Percentiles rank a stretch among this genome's conserved stretches.
phyloP scores from a whole-genome alignment of 2,329 filamentous ascomycete species.

The Stachybotrys chartarum region DNA sequence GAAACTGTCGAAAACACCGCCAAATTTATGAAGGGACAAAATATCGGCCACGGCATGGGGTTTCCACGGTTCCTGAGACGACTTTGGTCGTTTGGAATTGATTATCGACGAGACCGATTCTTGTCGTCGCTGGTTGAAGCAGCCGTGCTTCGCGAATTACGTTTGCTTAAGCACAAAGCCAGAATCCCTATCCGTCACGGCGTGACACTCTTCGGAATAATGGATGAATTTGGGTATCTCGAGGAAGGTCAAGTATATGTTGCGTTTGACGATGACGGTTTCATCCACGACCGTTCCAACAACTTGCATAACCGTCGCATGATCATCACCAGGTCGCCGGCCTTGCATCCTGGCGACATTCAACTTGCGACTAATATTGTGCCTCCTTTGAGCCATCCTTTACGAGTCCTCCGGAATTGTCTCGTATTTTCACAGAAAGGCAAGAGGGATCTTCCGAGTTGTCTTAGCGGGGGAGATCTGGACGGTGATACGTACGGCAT shows the following conservation, averaged over 20 bases:
- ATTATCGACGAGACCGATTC: slow-evolving; percentile 63
- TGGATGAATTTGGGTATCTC: slow-evolving; percentile 71
- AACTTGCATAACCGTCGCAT: slow-evolving; percentile 34
- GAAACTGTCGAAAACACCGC: slow-evolving; percentile 53
- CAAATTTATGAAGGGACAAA: slow-evolving; percentile 55
- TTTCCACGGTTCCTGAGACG: slow-evolving; percentile 56
- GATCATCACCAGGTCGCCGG: slow-evolving; percentile 71
- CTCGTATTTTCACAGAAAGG: slow-evolving; percentile 72
- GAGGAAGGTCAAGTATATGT: slow-evolving; percentile 63
- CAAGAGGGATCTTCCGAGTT: slow-evolving; percentile 65
- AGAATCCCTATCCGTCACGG: slow-evolving; percentile 66
- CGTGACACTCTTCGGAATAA: slow-evolving; percentile 72
- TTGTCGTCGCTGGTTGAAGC: slow-evolving; percentile 65
- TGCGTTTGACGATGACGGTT: slow-evolving; percentile 38
- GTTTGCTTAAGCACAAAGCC: slow-evolving; percentile 70
- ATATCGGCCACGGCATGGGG: slow-evolving; percentile 52
- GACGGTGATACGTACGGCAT: slow-evolving; percentile 79
- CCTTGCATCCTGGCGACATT: slow-evolving; percentile 75
- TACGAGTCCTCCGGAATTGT: slow-evolving; percentile 61
- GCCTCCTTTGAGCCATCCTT: slow-evolving; percentile 51
- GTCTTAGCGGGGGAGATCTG: slow-evolving; percentile 74
- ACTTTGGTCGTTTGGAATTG: slow-evolving; percentile 48
- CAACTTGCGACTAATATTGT: slow-evolving; percentile 58
- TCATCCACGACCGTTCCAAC: slow-evolving; percentile 14
- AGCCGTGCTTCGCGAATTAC: slow-evolving; percentile 60